Conservation (phyloP, 2,329 filamentous ascomycete genomes). For the Sporothrix pallida region DNA sequence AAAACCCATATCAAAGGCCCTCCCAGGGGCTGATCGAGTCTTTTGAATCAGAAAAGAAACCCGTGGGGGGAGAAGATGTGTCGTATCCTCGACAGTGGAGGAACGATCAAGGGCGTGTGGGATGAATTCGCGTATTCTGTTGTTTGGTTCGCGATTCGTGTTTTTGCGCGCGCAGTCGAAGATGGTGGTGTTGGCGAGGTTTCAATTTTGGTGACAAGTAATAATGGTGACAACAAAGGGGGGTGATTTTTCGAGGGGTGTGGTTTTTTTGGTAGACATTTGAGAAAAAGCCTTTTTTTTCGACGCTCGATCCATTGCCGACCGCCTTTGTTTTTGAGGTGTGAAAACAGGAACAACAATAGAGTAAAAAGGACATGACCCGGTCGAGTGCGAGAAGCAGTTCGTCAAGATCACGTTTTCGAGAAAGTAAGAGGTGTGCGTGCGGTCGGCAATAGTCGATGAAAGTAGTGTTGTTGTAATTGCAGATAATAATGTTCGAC, state of each 20-base stretch:
- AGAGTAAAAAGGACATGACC: background rate
- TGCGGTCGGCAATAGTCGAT: conserved; percentile 18
- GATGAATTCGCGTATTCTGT: background rate
- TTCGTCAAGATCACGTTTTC: background rate
- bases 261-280: conserved; percentile 33
- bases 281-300: conserved; percentile 17
- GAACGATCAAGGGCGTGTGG: too few relatives aligned
- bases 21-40: background rate
- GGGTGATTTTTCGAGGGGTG: background rate
- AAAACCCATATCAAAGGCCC: conserved; percentile 6
- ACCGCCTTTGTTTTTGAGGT: conserved; percentile 26
- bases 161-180: conserved; percentile 28
- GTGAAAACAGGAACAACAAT: conserved; percentile 13
- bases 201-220: conserved; percentile 29
- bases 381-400: background rate
- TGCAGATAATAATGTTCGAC: conserved; percentile 21
- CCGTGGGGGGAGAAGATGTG: background rate
- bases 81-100: too few relatives aligned
- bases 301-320: conserved; percentile 29
- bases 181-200: conserved; percentile 12
- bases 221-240: conserved; percentile 27
- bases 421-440: conserved; percentile 20
- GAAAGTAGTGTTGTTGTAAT: background rate
- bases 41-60: conserved; percentile 10
- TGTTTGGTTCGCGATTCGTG: background rate